Evolutionary conservation across 2,329 filamentous ascomycete genomes (phyloP).

Genomic region (Hyphodiscus sp.): DNA sequence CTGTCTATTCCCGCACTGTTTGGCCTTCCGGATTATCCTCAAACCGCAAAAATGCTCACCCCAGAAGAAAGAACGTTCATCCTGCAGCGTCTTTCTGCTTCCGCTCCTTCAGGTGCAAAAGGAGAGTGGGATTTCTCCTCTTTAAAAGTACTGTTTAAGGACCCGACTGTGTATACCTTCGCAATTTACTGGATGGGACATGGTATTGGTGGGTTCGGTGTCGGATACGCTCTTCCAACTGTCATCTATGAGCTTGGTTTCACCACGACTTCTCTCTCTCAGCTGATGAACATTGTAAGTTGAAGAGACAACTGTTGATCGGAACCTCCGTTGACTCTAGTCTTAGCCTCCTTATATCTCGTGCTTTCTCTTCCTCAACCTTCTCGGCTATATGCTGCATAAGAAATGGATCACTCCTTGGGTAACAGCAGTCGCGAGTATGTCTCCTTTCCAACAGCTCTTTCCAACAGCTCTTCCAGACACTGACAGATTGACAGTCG

Average conservation of each 20-base stretch:
- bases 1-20: conserved; percentile 28
- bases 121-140: conserved; percentile 30
- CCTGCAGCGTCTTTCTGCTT: conserved; percentile 23
- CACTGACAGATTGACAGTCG: conserved; percentile 15
- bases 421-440: conserved; percentile 32
- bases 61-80: conserved; percentile 26
- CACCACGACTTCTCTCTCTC: conserved; percentile 35
- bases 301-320: too few relatives aligned
- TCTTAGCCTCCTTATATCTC: conserved; percentile 33
- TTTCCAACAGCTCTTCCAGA: too few relatives aligned
- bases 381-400: conserved; percentile 31
- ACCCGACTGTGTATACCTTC: conserved; percentile 35
- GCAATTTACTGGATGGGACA: conserved; percentile 35
- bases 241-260: conserved; percentile 39
- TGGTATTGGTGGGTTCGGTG: conserved; percentile 37
- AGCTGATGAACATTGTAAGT: conserved; percentile 36
- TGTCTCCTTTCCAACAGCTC: too few relatives aligned
- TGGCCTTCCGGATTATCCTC: conserved; percentile 31
- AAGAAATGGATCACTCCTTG: conserved; percentile 32
- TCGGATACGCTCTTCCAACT: conserved; percentile 35
- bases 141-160: conserved; percentile 28
- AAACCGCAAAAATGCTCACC: conserved; percentile 27
- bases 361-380: conserved; percentile 34
- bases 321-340: conserved; percentile 14
- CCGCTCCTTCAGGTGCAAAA: conserved; percentile 28